Evolutionary conservation across 1,139 yeast genomes (phyloP).

Genomic region (Geotrichum citri-aurantii): DNA sequence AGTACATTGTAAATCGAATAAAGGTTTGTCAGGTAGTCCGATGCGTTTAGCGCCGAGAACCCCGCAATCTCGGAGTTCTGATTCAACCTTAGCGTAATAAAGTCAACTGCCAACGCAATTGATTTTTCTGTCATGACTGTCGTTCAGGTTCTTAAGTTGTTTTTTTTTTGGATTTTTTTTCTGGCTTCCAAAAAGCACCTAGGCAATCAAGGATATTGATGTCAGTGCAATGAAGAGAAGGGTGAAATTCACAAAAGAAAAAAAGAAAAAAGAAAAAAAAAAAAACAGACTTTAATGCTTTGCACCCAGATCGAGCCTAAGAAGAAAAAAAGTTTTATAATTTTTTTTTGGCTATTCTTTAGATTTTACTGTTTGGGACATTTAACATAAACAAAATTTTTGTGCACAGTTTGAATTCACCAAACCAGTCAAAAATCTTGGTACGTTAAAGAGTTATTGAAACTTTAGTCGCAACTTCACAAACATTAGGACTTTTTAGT

Average conservation of each 20-base stretch:
- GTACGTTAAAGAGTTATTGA: no score
- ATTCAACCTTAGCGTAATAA: not conserved
- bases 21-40: not conserved
- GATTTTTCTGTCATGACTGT: conserved; percentile 5
- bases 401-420: no score
- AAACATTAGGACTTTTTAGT: no score
- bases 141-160: not conserved
- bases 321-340: not conserved
- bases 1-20: conserved; percentile 6
- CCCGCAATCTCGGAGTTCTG: not conserved
- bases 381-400: no score
- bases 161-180: not conserved
- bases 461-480: no score
- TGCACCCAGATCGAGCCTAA: not conserved
- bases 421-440: no score
- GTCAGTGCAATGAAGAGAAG: not conserved
- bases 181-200: not conserved
- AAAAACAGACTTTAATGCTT: not conserved
- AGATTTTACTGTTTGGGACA: no score
- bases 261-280: not conserved
- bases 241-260: not conserved
- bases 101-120: conserved; percentile 7
- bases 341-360: no score
- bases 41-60: conserved; percentile 3
- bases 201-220: not conserved